phyloP scores from a whole-genome alignment of 2,329 filamentous ascomycete genomes.

The Alternaria triticimaculans region DNA sequence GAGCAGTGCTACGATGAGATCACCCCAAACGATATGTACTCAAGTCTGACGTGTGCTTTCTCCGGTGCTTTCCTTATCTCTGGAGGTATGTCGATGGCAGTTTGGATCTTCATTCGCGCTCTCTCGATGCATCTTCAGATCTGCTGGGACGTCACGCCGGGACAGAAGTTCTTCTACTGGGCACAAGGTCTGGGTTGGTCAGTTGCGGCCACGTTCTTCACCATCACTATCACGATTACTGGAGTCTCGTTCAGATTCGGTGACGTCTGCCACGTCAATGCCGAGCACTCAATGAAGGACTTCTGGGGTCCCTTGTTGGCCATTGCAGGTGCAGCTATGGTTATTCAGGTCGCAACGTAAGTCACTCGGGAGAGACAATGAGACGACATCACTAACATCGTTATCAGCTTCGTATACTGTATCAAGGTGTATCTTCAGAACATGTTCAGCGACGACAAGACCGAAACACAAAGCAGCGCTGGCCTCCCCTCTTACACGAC shows the following conservation, averaged over 20 bases:
- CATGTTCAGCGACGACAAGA: conserved; percentile 73
- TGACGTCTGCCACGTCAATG: conserved; percentile 91
- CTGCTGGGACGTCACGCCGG: conserved; percentile 93
- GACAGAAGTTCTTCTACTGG: conserved; percentile 86
- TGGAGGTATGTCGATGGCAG: conserved; percentile 81
- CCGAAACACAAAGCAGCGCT: conserved; percentile 67
- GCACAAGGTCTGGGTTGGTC: conserved; percentile 84
- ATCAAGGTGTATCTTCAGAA: conserved; percentile 93
- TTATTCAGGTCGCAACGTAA: conserved; percentile 85
- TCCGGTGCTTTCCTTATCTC: conserved; percentile 86
- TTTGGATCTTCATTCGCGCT: conserved; percentile 91
- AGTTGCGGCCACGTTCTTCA: conserved; percentile 76
- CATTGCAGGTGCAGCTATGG: conserved; percentile 75
- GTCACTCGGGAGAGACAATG: conserved; percentile 34
- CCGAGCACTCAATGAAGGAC: conserved; percentile 78
- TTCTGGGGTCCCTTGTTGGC: conserved; percentile 90
- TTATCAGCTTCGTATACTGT: conserved; percentile 71
- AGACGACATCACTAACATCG: conserved; percentile 16
- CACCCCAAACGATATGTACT: conserved; percentile 91
- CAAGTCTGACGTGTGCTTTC: conserved; percentile 80
- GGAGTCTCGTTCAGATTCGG: conserved; percentile 96
- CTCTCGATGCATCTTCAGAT: conserved; percentile 95
- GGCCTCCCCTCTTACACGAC: conserved; percentile 71
- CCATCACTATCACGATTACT: conserved; percentile 79
- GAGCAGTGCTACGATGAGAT: conserved; percentile 87